Base-by-base conservation (phyloP, 352 stramenopile species). In the Globisporangium cederbergense region DNA sequence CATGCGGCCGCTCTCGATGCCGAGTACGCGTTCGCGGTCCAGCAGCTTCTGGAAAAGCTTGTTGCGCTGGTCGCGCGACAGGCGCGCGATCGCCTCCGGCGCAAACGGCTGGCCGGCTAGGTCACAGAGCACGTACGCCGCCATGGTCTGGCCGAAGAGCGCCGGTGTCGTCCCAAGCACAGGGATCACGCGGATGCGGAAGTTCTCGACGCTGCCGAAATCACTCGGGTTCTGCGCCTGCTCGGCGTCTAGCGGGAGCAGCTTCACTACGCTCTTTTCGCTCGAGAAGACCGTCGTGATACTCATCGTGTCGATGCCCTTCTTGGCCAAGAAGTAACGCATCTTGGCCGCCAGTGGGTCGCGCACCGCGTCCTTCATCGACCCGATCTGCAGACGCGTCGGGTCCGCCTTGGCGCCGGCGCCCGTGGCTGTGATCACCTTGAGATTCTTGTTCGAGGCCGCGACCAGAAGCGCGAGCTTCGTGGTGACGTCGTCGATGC, bases 401-500 rank as follows among this genome's bases (percentile, higher is more conserved):
- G 98, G 91, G 74, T 99, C 98, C 8, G 88, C 86, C 67, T 99
- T 99, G 32, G 93, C 96, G 53, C 95, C 97, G 13, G 97, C 97
- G 42, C 97, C 97, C 25, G 81, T 95, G 34, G 86, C 81, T n/a
- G 86, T 93, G 68, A 93, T 91, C n/a, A 93, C 78, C 68, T 88
- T 88, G 53, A 93, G 72, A 2, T 75, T 74, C 64, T 90, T 89
- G 51, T 83, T 70, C 2, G 89, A 85, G 66, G 96, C 98, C 45
- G 96, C 80, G 30, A 89, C 83, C 20, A 99, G 76, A 25, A 99
- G 81, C 45, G 95, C 84, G 3, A 91, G 81, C 74, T 99, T 99
- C 50, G 97, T 99, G 53, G 92, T 96, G 36, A 99, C 89, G 79
- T 99, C 97, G 76, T 99, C 98, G 74, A 99, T 99, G 65, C 97